Percentiles rank a stretch among this genome's conserved stretches.
Evolutionary conservation across 768 basidiomycete species (phyloP).

Genomic region (Dentipellis sp.): DNA sequence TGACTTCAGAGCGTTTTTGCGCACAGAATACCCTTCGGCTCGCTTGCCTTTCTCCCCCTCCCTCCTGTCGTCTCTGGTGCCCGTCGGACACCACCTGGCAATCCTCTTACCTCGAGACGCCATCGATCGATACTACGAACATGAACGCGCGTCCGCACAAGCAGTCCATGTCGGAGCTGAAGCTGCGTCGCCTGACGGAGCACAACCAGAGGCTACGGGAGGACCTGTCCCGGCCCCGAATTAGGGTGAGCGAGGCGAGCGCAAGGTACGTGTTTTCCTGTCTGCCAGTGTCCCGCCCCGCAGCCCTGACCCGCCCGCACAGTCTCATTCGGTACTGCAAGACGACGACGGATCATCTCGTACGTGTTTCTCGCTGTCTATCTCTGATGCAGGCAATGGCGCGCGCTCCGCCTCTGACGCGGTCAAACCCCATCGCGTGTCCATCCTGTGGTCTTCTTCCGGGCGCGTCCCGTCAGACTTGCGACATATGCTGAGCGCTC

Average conservation of each 20-base stretch:
- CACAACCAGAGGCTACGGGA: slow-evolving; percentile 68
- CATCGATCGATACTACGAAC: background rate
- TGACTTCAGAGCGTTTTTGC: too few species aligned
- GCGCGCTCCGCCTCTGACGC: background rate
- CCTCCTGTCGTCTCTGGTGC: background rate
- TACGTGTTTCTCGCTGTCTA: slow-evolving; percentile 23
- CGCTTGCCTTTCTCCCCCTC: background rate
- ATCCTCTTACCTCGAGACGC: background rate
- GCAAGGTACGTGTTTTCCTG: slow-evolving; percentile 36
- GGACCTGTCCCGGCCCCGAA: slow-evolving; percentile 61
- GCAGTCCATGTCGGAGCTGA: slow-evolving; percentile 89
- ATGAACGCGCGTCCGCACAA: slow-evolving; percentile 77
- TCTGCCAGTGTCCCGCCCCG: background rate
- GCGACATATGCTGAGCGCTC: background rate
- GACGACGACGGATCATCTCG: slow-evolving; percentile 62
- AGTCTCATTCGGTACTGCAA: slow-evolving; percentile 72
- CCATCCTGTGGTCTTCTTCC: background rate
- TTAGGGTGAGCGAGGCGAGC: slow-evolving; percentile 66
- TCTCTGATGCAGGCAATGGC: background rate
- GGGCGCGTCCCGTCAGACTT: too few species aligned
- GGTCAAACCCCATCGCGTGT: background rate
- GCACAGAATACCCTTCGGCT: background rate
- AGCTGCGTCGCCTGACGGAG: slow-evolving; percentile 67
- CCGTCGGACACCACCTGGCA: background rate
- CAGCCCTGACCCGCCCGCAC: slow-evolving; percentile 1